These are phyloP conservation scores for Trametes meyenii DNA, from an alignment of 768 basidiomycete species.

Conservation along the genomic window DNA sequence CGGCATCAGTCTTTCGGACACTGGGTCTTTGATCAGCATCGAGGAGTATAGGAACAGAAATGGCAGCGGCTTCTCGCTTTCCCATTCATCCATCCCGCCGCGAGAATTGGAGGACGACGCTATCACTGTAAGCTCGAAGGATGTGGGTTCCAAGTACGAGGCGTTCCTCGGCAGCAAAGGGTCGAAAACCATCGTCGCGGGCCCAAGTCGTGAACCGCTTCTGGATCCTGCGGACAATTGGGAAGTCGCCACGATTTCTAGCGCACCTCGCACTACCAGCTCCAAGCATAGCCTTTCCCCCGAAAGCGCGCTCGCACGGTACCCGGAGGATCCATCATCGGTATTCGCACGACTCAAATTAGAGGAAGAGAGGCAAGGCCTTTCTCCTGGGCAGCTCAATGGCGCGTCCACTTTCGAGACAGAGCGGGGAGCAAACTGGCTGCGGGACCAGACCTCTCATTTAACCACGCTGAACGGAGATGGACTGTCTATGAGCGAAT, in stretches of 20 bases:
- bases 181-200: constrained; percentile 31
- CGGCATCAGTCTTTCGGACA: constrained; percentile 88
- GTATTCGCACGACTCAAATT: constrained; percentile 58
- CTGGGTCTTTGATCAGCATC: constrained; percentile 76
- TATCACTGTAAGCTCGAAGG: constrained; percentile 74
- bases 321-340: constrained; percentile 19
- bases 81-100: constrained; percentile 42
- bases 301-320: constrained; percentile 12
- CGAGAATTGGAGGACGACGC: constrained; percentile 69
- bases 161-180: constrained; percentile 20
- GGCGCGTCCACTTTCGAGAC: constrained; percentile 50
- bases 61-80: constrained; percentile 58
- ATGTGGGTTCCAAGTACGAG: constrained; percentile 43
- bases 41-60: constrained; percentile 69
- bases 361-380: constrained; percentile 40
- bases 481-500: constrained; percentile 58
- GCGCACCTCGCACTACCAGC: constrained; percentile 20
- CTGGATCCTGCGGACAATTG: constrained; percentile 21
- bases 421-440: constrained; percentile 78
- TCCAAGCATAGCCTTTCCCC: constrained; percentile 9
- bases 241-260: constrained; percentile 29
- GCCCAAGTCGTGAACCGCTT: constrained; percentile 29
- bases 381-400: constrained; percentile 38
- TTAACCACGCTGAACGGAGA: constrained; percentile 63
- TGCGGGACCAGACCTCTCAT: constrained; percentile 79